These are phyloP conservation scores for Podospora australis DNA, from an alignment of 495 filamentous ascomycete species.

Conservation along the genomic window DNA sequence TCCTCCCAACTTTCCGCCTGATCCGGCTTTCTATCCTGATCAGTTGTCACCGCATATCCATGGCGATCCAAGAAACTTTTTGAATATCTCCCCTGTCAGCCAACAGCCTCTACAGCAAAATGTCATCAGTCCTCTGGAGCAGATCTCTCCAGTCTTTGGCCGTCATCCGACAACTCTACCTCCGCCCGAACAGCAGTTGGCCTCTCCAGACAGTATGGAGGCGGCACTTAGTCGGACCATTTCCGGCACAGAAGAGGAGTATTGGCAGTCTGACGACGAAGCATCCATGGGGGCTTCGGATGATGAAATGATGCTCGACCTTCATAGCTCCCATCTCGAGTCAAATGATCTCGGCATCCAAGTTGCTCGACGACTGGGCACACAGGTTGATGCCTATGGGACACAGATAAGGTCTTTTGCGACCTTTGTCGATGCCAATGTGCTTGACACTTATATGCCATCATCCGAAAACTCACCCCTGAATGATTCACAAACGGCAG, in stretches of 20 bases:
- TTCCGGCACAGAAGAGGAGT: constrained; percentile 29
- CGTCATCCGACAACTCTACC: background rate
- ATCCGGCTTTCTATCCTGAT: background rate
- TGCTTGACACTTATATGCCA: constrained; percentile 74
- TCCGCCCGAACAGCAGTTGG: background rate
- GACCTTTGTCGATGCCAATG: constrained; percentile 40
- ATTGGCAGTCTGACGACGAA: constrained; percentile 60
- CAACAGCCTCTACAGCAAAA: no score
- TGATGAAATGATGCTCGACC: constrained; percentile 33
- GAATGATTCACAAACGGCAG: constrained; percentile 73
- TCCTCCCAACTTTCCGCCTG: constrained; percentile 6
- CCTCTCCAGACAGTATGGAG: background rate
- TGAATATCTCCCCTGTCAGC: no score
- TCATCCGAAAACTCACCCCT: constrained; percentile 71
- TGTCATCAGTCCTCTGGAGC: background rate
- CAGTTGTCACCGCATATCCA: no score
- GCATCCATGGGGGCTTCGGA: constrained; percentile 52
- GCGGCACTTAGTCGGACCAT: background rate
- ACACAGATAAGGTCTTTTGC: constrained; percentile 38
- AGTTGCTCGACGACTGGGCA: constrained; percentile 28
- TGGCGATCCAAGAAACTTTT: no score
- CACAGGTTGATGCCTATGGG: constrained; percentile 28
- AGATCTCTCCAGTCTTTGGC: background rate
- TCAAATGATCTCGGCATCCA: constrained; percentile 36
- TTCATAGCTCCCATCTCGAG: constrained; percentile 24